Base-by-base conservation (phyloP, 148 eudicot genomes). In the Selenicereus undatus region DNA sequence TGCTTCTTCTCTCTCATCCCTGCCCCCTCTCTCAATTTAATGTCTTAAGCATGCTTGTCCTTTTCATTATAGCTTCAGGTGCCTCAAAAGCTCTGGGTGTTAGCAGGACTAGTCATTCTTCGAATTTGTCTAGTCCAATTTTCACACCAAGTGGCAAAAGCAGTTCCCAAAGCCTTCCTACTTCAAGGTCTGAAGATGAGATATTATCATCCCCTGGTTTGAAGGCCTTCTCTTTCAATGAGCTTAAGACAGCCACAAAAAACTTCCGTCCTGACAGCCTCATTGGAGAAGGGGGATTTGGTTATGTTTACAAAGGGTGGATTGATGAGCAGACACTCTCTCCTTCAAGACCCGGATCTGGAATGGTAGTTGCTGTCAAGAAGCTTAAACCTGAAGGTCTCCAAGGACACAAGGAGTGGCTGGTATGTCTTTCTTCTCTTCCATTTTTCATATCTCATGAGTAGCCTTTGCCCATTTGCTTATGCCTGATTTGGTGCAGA, bases 351-450 rank as follows among this genome's bases (percentile, higher is more conserved):
- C 91, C 97, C 11, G 97, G 97, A 43, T 91, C 95, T 51, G 97
- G 97, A 50, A 84, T 91, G 87, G 93, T 90, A 50, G 89, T 93
- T 87, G 97, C 97, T 76, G 88, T 93, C 30, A 93, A 93, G 85
- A 90, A 86, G 83, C 93, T 93, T 73, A 93, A 93, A 85, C 90
- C 95, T 14, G 95, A 90, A 69, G 95, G 95, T n/a, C 92, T 87
- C 52, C 97, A 93, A 79, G 97, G 97, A 70, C 97, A 93, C 85
- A 90, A 87, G 76, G 97, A 93, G 91, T 93, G 97, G 97, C 82
- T 93, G 92, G 97, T 93, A 89, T 26, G 94, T 83, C 30, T 81
- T 36, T 75, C 18, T 20, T 0, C 70, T 50, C 70, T 50, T 79
- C 27, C 27, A 39, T 9, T 8, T 8, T n/a, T 73, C 54, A 32